Conservation (phyloP, 805 yeast genomes). For the Candida sithepensis region DNA sequence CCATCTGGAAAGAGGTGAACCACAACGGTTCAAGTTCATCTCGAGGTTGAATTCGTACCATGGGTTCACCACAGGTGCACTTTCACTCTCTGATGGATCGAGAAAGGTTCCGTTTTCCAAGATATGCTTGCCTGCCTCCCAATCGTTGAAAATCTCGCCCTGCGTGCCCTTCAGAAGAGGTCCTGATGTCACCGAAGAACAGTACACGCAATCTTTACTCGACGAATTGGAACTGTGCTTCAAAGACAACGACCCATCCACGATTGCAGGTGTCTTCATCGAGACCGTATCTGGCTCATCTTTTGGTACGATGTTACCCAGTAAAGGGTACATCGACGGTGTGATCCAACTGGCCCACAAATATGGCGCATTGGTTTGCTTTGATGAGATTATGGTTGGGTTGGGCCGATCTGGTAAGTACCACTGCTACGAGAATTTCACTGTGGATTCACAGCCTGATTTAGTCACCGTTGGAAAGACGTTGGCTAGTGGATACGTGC, state of each 20-base stretch:
- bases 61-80: constrained; percentile 43
- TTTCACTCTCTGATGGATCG: constrained; percentile 35
- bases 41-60: constrained; percentile 42
- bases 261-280: constrained; percentile 38
- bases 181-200: constrained; percentile 35
- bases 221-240: constrained; percentile 39
- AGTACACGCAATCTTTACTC: constrained; percentile 35
- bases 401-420: constrained; percentile 48
- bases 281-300: constrained; percentile 48
- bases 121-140: constrained; percentile 19
- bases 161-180: constrained; percentile 33
- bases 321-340: constrained; percentile 44
- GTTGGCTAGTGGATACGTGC: constrained; percentile 45
- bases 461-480: constrained; percentile 47
- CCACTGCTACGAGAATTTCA: constrained; percentile 32
- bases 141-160: constrained; percentile 28
- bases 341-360: constrained; percentile 44
- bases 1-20: constrained; percentile 38
- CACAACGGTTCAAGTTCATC: constrained; percentile 36
- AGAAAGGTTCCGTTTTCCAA: constrained; percentile 32
- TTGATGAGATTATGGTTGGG: constrained; percentile 58
- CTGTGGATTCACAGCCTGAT: constrained; percentile 33
- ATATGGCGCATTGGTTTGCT: constrained; percentile 44
- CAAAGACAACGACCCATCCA: constrained; percentile 37
- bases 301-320: constrained; percentile 40